A percentile compares a stretch with the other conserved stretches of the same genome.
These are phyloP conservation scores for Psilocybe subaeruginosa DNA, from an alignment of 768 basidiomycete species.

Conservation along the genomic window DNA sequence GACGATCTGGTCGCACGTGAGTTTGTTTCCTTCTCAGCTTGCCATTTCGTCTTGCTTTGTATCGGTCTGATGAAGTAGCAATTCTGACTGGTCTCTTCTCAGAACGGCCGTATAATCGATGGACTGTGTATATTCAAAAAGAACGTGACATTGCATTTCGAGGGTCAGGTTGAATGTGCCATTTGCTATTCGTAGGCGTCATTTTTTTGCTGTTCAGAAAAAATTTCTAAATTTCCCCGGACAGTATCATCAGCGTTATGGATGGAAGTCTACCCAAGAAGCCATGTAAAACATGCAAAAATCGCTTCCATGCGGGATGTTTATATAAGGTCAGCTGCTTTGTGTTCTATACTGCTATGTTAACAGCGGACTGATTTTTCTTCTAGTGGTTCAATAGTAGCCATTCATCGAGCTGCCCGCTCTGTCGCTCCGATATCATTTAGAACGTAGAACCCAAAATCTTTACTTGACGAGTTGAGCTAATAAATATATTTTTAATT, in stretches of 20 bases:
- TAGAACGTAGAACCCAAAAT: not conserved
- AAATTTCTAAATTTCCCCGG: not conserved
- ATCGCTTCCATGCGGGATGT: slow-evolving; percentile 91
- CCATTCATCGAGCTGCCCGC: slow-evolving; percentile 89
- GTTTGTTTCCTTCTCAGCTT: slow-evolving; percentile 21
- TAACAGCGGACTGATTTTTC: not conserved
- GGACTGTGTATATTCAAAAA: slow-evolving; percentile 90
- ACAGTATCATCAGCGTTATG: slow-evolving; percentile 87
- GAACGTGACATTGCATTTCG: slow-evolving; percentile 87
- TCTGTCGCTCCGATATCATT: slow-evolving; percentile 83
- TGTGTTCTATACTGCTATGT: not conserved
- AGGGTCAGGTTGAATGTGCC: slow-evolving; percentile 94
- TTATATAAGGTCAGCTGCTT: slow-evolving; percentile 74
- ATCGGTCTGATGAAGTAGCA: not conserved
- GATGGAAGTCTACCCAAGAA: slow-evolving; percentile 91
- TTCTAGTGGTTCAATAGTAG: too few relatives aligned
- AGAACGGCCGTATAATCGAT: slow-evolving; percentile 93
- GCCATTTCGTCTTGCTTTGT: not conserved
- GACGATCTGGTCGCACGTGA: slow-evolving; percentile 83
- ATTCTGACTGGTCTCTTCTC: slow-evolving; percentile 5
- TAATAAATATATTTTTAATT: not conserved
- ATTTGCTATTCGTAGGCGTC: slow-evolving; percentile 89
- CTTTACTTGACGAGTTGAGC: not conserved
- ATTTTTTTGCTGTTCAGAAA: not conserved
- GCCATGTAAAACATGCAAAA: slow-evolving; percentile 94